These are phyloP conservation scores for Cubamyces lactineus DNA, from an alignment of 768 basidiomycete species.

Conservation along the genomic window DNA sequence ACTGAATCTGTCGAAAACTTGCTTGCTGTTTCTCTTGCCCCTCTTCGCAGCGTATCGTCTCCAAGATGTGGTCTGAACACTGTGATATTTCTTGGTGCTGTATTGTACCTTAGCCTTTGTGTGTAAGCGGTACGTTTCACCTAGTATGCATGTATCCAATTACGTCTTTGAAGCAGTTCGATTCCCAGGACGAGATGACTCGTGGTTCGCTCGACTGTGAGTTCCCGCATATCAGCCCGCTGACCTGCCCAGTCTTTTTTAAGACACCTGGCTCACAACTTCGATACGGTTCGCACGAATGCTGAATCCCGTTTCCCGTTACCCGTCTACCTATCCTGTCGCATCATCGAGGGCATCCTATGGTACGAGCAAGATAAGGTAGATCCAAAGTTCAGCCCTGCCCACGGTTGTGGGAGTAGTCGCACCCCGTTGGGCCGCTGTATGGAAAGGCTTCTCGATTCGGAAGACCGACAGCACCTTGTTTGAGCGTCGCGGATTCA, in stretches of 20 bases:
- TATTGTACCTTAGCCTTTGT: neutral
- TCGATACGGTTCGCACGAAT: neutral
- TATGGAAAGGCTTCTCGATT: neutral
- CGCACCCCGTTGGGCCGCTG: slow-evolving; percentile 8
- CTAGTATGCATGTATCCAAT: neutral
- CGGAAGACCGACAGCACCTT: slow-evolving; percentile 10
- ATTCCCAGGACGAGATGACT: neutral
- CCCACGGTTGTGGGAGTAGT: slow-evolving; percentile 23
- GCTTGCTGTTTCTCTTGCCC: too few species aligned
- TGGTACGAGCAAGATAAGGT: neutral
- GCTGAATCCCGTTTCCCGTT: neutral
- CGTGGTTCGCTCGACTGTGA: neutral
- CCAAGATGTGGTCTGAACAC: neutral
- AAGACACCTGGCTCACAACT: neutral
- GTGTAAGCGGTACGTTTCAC: slow-evolving; percentile 18
- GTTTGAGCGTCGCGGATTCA: slow-evolving; percentile 1
- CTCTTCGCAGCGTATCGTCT: too few species aligned
- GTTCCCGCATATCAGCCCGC: neutral
- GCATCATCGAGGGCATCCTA: slow-evolving; percentile 10
- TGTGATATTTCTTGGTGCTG: neutral
- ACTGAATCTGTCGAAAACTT: slow-evolving; percentile 23
- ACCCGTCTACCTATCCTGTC: slow-evolving; percentile 9
- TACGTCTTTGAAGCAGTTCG: slow-evolving; percentile 10
- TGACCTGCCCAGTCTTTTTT: neutral
- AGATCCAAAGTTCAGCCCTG: neutral